Conservation (phyloP, 352 stramenopile species). For the Globisporangium yorkense region DNA sequence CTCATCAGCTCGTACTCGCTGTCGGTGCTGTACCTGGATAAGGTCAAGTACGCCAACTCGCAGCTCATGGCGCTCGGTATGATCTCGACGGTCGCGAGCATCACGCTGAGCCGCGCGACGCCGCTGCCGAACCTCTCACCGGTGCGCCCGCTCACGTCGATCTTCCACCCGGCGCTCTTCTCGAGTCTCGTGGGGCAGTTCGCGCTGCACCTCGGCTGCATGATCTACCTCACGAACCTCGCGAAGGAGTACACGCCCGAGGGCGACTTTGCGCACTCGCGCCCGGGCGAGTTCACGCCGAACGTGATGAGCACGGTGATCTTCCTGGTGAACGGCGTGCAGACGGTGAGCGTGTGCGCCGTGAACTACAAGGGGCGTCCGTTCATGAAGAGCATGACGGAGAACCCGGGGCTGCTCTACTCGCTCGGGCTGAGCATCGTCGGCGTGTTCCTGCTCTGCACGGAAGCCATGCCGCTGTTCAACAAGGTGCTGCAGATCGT, state of each 20-base stretch:
- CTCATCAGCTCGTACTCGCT: constrained; percentile 98
- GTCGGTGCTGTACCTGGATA: constrained; percentile 97
- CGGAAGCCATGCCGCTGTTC: constrained; percentile 86
- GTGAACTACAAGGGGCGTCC: constrained; percentile 98
- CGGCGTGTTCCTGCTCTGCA: constrained; percentile 90
- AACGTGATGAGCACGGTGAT: constrained; percentile 98
- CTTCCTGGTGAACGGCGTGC: constrained; percentile 95
- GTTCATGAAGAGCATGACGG: constrained; percentile 97
- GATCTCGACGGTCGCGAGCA: constrained; percentile 81
- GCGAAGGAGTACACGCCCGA: constrained; percentile 87
- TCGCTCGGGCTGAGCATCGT: constrained; percentile 84
- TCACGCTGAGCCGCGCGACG: constrained; percentile 89
- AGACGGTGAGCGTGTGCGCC: constrained; percentile 97
- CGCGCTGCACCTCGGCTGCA: constrained; percentile 90
- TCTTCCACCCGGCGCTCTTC: constrained; percentile 94
- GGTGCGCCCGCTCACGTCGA: constrained; percentile 90
- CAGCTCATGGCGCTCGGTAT: constrained; percentile 90
- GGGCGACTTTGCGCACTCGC: constrained; percentile 69
- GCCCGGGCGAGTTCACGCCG: constrained; percentile 93
- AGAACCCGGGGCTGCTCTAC: constrained; percentile 96
- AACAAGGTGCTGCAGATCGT: constrained; percentile 92
- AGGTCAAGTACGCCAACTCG: constrained; percentile 98
- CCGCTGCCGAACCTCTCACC: constrained; percentile 92
- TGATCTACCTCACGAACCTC: constrained; percentile 91
- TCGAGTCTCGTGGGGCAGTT: constrained; percentile 95